Evolutionary conservation across 345 rosid genomes (phyloP), one percentile per base, ranked within the genome.

Genomic region (Populus alba): DNA sequence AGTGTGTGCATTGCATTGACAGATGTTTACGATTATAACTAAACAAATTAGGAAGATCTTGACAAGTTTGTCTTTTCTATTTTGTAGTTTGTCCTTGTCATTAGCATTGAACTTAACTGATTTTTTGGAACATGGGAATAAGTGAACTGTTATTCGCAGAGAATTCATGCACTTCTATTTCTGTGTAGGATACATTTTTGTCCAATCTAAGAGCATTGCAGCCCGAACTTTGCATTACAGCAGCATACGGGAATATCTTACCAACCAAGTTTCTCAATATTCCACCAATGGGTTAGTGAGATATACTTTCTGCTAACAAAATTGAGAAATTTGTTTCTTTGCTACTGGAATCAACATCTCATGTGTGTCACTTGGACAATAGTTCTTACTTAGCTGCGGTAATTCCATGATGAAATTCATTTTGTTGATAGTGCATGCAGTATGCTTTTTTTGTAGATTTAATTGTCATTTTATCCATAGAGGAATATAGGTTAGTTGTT

Each of bases 171-270:
- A 74, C 55, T 35, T 59, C 37, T 80, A 41, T 63, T 55, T 38
- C 8, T 22, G 23, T 76, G 87, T 82, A 96, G 99, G 97, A 90
- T 62, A 38, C 82, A 3, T 94, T 94, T 82, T 85, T 96, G 77
- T 83, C 87, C 73, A 79, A 63, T 86, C 84, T 94, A 80, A 88
- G 84, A 84, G 93, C 86, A 65, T 87, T 94, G 92, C 94, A 86
- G 82, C 97, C 99, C 45, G 93, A 94, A 78, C 91, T 96, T 84
- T 96, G 98, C 83, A 72, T 94, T 70, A 94, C 97, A n/a, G 95
- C 97, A 41, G 98, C 99, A 47, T 94, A 96, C 85, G 99, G 98
- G 74, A 96, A 94, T 79, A 94, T 96, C 47, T 87, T 96, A 81
- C 98, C 97, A 5, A 86, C 87, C 67, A 91, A 89, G 85, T 96